Percentiles rank a stretch among this genome's conserved stretches.
Evolutionary conservation across 768 basidiomycete species (phyloP).

Genomic region (Nevesoporus exiguus): DNA sequence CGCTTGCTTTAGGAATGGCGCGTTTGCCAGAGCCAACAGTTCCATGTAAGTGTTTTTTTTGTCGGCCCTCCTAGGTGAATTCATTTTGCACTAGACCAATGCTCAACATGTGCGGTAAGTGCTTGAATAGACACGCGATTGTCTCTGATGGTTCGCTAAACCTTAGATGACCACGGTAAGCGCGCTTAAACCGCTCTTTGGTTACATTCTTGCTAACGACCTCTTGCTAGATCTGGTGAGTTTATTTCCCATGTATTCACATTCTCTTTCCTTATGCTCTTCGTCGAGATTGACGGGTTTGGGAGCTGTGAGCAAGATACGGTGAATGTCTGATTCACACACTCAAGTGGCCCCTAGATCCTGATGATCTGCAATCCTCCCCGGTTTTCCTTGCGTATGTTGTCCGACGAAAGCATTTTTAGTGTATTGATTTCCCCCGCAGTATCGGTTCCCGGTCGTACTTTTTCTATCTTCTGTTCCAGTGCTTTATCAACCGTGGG

Average conservation of each 20-base stretch:
- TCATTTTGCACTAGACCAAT: conserved; percentile 57
- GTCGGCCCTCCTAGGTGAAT: neutral
- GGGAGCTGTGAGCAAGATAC: conserved; percentile 62
- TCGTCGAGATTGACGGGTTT: conserved; percentile 68
- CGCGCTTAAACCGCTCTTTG: neutral
- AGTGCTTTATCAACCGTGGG: conserved; percentile 82
- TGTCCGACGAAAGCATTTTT: neutral
- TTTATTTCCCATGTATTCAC: neutral
- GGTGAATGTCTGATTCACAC: neutral
- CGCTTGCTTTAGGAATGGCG: conserved; percentile 77
- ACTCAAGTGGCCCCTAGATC: conserved; percentile 47
- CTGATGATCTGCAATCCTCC: conserved; percentile 70
- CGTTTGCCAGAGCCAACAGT: conserved; percentile 87
- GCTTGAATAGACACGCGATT: neutral
- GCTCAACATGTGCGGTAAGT: conserved; percentile 80
- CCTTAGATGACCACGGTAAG: conserved; percentile 78
- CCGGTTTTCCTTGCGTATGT: conserved; percentile 68
- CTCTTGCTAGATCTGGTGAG: conserved; percentile 44
- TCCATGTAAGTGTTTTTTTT: conserved; percentile 60
- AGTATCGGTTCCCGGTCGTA: conserved; percentile 85
- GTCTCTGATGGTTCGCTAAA: neutral
- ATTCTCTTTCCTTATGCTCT: neutral
- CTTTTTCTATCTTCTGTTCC: conserved; percentile 93
- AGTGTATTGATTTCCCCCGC: neutral
- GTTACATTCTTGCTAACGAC: conserved; percentile 4